Base-by-base conservation (phyloP, 768 basidiomycete genomes). In the Russula virescens region DNA sequence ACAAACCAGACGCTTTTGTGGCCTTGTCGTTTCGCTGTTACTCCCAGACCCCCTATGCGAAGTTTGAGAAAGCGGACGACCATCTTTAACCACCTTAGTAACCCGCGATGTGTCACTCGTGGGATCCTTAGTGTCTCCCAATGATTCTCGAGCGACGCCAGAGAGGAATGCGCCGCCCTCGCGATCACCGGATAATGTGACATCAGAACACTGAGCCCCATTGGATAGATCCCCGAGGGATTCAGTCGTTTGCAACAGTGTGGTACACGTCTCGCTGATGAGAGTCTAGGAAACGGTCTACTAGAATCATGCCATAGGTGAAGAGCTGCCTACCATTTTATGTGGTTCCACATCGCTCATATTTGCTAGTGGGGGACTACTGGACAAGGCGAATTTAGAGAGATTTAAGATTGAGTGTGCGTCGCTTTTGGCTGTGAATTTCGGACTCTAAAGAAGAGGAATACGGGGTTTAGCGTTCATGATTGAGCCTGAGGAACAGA, bases 331-430 rank as follows among this genome's bases (percentile, higher is more conserved):
- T 56, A 73, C 73, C 48, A 63, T 64, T 13, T 58, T 55, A 38
- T 71, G 71, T 19, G 64, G 60, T n/a, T 71, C 70, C 14, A 62
- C 66, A 11, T 68, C 67, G 35, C 64, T 63, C 13, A 56, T 26
- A n/a, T 46, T 28, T 21, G 38, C 21, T 34, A 26, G 49, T 5
- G 72, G 69, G 14, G 70, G 68, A 61, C 71, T 73, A 2, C 71
- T 69, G 23, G 71, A 71, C 18, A 69, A 69, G 14, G 69, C 66
- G 50, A 70, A 74, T 5, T 68, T 64, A 3, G 69, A 60, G 11
- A 73, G 69, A 58, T 75, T 71, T 48, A 75, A 69, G 66, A 75
- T 66, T 3, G 74, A 75, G 1, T 56, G 67, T 38, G 60, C 60
- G 11, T 70, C 71, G 14, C 50, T 47, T 18, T 55, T 48, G 11